A percentile compares a stretch with the other conserved stretches of the same genome.
Evolutionary conservation across 2,329 filamentous ascomycete genomes (phyloP).

Genomic region (Chaetothyriales sp.): DNA sequence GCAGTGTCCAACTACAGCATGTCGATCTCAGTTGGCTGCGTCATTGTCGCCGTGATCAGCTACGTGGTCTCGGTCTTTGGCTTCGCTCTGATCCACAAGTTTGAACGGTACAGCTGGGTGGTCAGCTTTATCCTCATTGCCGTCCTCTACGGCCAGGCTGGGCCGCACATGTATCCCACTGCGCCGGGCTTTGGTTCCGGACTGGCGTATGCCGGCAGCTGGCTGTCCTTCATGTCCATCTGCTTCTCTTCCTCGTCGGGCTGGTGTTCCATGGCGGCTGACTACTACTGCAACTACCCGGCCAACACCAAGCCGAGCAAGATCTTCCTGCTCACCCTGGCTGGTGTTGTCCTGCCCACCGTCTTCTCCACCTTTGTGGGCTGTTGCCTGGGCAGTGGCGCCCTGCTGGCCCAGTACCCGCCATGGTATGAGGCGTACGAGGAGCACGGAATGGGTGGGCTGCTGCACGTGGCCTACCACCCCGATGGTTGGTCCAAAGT

Average conservation of each 20-base stretch:
- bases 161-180: constrained; percentile 28
- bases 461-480: constrained; percentile 32
- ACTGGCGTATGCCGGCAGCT: constrained; percentile 21
- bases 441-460: constrained; percentile 34
- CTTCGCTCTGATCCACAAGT: constrained; percentile 19
- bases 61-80: constrained; percentile 20
- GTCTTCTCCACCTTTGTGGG: constrained; percentile 32
- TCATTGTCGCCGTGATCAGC: constrained; percentile 21
- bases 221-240: constrained; percentile 16
- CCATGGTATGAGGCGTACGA: constrained; percentile 24
- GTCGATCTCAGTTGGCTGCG: constrained; percentile 19
- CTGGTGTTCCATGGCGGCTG: constrained; percentile 16
- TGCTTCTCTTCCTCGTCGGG: constrained; percentile 13
- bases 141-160: constrained; percentile 34
- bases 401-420: constrained; percentile 20
- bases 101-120: constrained; percentile 22
- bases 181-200: constrained; percentile 22
- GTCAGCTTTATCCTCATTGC: constrained; percentile 24
- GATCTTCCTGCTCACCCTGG: constrained; percentile 12
- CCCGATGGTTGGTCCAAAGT: constrained; percentile 35
- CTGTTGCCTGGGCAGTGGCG: constrained; percentile 27
- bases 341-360: constrained; percentile 11
- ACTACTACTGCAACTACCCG: constrained; percentile 18
- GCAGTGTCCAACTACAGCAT: constrained; percentile 23
- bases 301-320: constrained; percentile 12